A percentile compares a stretch with the other conserved stretches of the same genome.
phyloP scores from a whole-genome alignment of 1,284 basidiomycete genomes.

The Gomphus bonarii region DNA sequence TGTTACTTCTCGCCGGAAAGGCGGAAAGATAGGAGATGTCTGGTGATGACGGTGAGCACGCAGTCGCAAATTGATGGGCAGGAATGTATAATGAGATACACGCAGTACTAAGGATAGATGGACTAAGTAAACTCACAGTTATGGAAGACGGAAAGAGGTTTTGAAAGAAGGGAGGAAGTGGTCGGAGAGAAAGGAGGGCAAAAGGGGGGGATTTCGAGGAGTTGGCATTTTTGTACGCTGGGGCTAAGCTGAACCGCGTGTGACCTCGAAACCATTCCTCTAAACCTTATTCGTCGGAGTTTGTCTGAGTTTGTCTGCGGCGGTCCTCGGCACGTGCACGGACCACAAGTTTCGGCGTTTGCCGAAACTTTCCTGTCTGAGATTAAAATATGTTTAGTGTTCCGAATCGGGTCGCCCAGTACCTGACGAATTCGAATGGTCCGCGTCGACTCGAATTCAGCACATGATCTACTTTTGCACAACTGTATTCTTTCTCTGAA shows the following conservation, averaged over 20 bases:
- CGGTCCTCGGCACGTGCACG: not conserved
- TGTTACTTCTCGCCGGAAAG: not conserved
- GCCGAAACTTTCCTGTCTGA: not conserved
- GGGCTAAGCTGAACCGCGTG: slow-evolving; percentile 10
- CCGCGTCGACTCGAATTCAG: not conserved
- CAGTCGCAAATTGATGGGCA: not conserved
- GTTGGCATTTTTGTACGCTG: slow-evolving; percentile 11
- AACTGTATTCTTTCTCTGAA: no score
- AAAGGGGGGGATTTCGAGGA: slow-evolving; percentile 9
- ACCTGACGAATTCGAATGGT: no score
- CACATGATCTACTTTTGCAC: no score
- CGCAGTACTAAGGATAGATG: slow-evolving; percentile 1
- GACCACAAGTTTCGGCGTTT: slow-evolving; percentile 3
- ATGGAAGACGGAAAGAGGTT: not conserved
- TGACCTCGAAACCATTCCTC: slow-evolving; percentile 7
- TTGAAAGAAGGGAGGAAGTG: slow-evolving; percentile 6
- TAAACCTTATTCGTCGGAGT: slow-evolving; percentile 7
- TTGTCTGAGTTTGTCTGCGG: not conserved
- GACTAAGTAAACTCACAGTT: slow-evolving; percentile 13
- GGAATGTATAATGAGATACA: not conserved
- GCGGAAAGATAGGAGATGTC: not conserved
- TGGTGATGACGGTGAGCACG: slow-evolving; percentile 1
- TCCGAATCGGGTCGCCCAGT: not conserved
- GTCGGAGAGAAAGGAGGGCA: slow-evolving; percentile 10
- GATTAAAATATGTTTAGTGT: not conserved